Evolutionary conservation across 768 basidiomycete species (phyloP).

Genomic region (Podaxis rugospora): DNA sequence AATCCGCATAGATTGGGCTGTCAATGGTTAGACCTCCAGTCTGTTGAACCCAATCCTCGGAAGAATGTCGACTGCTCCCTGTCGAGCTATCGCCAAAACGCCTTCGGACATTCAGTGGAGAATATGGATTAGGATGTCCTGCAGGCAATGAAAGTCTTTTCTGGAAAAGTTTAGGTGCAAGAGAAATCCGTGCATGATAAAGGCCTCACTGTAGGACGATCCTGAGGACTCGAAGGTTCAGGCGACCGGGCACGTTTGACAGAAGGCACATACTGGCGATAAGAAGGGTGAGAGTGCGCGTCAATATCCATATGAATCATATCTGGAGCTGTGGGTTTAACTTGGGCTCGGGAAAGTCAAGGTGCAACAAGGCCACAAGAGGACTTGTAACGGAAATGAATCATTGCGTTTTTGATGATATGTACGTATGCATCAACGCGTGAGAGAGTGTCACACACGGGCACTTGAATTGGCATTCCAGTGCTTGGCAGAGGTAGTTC

Average conservation of each 20-base stretch:
- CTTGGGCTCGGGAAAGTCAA: constrained; percentile 5
- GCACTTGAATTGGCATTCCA: background rate
- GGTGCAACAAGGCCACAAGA: background rate
- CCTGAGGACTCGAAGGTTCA: constrained; percentile 32
- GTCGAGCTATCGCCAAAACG: constrained; percentile 20
- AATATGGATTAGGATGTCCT: constrained; percentile 4
- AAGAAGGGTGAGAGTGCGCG: constrained; percentile 37
- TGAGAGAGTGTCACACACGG: background rate
- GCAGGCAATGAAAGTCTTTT: constrained; percentile 52
- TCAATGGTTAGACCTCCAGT: constrained; percentile 64
- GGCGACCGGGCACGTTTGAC: constrained; percentile 63
- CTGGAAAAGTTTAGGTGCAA: constrained; percentile 26
- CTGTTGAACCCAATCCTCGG: constrained; percentile 76
- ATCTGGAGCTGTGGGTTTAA: constrained; percentile 9
- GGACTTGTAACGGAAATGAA: background rate
- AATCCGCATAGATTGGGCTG: constrained; percentile 33
- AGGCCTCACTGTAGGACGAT: constrained; percentile 51
- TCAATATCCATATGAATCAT: constrained; percentile 55
- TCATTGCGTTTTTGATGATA: background rate
- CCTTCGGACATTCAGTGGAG: constrained; percentile 12
- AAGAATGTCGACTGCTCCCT: constrained; percentile 35
- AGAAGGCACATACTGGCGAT: constrained; percentile 24
- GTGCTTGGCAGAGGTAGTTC: background rate
- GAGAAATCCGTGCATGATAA: background rate
- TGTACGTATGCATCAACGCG: background rate